Conservation (phyloP, 2,329 filamentous ascomycete genomes). For the Calonectria pseudoreteaudii region DNA sequence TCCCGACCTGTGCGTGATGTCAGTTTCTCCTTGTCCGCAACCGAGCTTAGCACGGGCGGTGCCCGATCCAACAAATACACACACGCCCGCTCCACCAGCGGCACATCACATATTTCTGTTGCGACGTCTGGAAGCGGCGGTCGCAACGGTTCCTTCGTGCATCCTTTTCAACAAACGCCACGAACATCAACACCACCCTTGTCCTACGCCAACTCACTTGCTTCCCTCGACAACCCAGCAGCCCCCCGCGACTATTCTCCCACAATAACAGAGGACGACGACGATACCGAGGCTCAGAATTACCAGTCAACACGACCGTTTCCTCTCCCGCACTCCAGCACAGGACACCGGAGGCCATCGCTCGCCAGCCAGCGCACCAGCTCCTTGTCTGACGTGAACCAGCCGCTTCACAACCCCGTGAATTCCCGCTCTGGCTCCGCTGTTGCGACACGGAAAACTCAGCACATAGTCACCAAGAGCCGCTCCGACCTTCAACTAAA, state of each 20-base stretch:
- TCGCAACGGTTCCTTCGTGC: constrained; percentile 66
- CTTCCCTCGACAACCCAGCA: constrained; percentile 59
- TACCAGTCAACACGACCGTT: constrained; percentile 35
- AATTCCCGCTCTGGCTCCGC: constrained; percentile 43
- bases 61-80: constrained; percentile 57
- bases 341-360: constrained; percentile 45
- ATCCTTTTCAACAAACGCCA: constrained; percentile 74
- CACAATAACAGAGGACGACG: constrained; percentile 66
- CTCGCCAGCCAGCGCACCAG: constrained; percentile 49
- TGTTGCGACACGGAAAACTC: constrained; percentile 55
- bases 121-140: constrained; percentile 66
- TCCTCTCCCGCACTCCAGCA: constrained; percentile 32
- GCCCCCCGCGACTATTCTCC: constrained; percentile 64
- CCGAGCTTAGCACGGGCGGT: constrained; percentile 46
- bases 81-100: constrained; percentile 70
- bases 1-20: constrained; percentile 54
- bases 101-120: constrained; percentile 67
- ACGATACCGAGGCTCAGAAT: constrained; percentile 49
- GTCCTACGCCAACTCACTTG: constrained; percentile 68
- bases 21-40: constrained; percentile 57
- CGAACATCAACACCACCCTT: constrained; percentile 70
- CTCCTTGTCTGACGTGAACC: constrained; percentile 49
- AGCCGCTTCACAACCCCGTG: constrained; percentile 41
- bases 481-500: constrained; percentile 61
- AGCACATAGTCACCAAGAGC: constrained; percentile 49